These are phyloP conservation scores for Psidium guajava DNA, from an alignment of 345 rosid species.

Conservation along the genomic window DNA sequence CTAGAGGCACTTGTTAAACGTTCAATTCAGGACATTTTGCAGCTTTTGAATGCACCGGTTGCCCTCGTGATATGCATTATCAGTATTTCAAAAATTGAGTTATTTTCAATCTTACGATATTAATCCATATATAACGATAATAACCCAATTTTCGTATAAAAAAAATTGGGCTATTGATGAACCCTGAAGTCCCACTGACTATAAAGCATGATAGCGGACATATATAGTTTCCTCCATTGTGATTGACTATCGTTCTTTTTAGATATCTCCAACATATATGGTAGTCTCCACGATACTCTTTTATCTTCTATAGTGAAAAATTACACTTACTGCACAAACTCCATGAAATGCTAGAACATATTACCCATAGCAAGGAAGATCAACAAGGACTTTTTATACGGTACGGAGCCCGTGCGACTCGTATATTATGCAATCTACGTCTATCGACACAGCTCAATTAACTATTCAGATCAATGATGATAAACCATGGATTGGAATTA, in stretches of 20 bases:
- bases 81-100: too few relatives aligned
- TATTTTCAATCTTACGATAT: too few relatives aligned
- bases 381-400: too few relatives aligned
- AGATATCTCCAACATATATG: too few relatives aligned
- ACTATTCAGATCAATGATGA: background rate
- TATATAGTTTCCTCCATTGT: background rate
- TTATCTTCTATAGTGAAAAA: background rate
- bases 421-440: too few relatives aligned
- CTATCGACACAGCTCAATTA: too few relatives aligned
- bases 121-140: too few relatives aligned
- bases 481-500: too few relatives aligned
- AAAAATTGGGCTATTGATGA: background rate
- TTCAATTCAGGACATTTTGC: background rate
- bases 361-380: background rate
- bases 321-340: background rate
- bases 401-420: too few relatives aligned
- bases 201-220: background rate
- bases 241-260: background rate
- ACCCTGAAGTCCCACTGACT: background rate
- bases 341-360: background rate
- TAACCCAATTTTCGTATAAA: too few relatives aligned
- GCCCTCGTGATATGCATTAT: background rate
- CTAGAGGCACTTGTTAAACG: background rate
- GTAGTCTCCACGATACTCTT: background rate
- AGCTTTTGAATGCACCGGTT: background rate